A percentile compares a stretch with the other conserved stretches of the same genome.
These are phyloP conservation scores for Pestalotiopsis sp. DNA, from an alignment of 2,329 filamentous ascomycete species.

Conservation along the genomic window DNA sequence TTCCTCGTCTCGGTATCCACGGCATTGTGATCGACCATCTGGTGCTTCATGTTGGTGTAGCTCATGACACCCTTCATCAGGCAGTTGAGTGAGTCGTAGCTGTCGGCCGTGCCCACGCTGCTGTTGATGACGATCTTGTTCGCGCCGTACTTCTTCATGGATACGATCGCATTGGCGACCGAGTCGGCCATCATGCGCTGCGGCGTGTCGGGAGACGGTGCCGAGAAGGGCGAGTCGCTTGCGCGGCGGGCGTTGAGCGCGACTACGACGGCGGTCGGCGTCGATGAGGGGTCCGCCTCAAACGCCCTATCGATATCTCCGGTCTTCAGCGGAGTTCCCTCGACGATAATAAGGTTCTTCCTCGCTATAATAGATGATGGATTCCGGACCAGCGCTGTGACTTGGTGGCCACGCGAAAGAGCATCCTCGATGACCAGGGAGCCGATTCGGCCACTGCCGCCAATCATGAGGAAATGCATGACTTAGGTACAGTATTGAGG, in stretches of 20 bases:
- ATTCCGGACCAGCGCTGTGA: slow-evolving; percentile 50
- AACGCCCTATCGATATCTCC: slow-evolving; percentile 41
- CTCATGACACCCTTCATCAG: slow-evolving; percentile 47
- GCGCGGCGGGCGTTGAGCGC: slow-evolving; percentile 51
- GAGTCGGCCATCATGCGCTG: slow-evolving; percentile 49
- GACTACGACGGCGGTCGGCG: slow-evolving; percentile 44
- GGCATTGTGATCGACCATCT: slow-evolving; percentile 49
- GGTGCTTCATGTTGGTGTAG: slow-evolving; percentile 47
- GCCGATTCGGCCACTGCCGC: slow-evolving; percentile 51
- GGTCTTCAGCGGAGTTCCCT: slow-evolving; percentile 39
- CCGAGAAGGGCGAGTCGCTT: slow-evolving; percentile 50
- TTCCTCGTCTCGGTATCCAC: slow-evolving; percentile 44
- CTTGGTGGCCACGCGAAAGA: slow-evolving; percentile 41
- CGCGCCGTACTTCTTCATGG: slow-evolving; percentile 39
- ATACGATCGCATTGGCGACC: slow-evolving; percentile 37
- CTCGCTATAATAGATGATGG: slow-evolving; percentile 33
- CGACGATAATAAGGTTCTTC: slow-evolving; percentile 38
- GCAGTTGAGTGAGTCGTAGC: slow-evolving; percentile 43
- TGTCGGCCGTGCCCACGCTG: slow-evolving; percentile 51
- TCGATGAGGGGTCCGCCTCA: slow-evolving; percentile 18
- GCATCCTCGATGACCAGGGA: slow-evolving; percentile 43
- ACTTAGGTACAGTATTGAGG: too few relatives aligned
- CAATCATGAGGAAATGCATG: slow-evolving; percentile 51
- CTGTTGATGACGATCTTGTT: slow-evolving; percentile 52
- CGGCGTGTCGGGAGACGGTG: slow-evolving; percentile 39